Conservation (phyloP, 2,329 filamentous ascomycete genomes). For the Sporothrix pseudoabietina region DNA sequence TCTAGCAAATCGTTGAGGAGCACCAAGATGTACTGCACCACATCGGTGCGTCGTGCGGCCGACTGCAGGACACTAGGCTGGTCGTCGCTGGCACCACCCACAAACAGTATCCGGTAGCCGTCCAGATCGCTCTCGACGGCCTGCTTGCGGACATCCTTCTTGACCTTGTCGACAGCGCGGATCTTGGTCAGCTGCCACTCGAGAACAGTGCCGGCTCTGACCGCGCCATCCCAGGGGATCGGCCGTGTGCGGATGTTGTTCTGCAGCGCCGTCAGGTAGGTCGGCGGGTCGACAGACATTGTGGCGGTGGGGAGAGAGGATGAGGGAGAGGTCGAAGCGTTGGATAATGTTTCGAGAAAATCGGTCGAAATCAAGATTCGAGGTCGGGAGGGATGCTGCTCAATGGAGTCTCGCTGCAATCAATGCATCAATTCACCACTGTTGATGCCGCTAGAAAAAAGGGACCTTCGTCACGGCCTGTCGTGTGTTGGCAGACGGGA, state of each 20-base stretch:
- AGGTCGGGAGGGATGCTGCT: neutral
- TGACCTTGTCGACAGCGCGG: constrained; percentile 93
- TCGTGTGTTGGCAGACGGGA: neutral
- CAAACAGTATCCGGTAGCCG: constrained; percentile 78
- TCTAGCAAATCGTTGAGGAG: constrained; percentile 84
- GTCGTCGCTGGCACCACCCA: constrained; percentile 77
- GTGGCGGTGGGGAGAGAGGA: constrained; percentile 24
- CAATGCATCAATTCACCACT: neutral
- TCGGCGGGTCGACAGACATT: constrained; percentile 92
- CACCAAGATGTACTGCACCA: constrained; percentile 93
- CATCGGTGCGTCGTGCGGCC: constrained; percentile 81
- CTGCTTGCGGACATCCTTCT: constrained; percentile 84
- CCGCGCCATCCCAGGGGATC: constrained; percentile 97
- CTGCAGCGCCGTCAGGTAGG: constrained; percentile 82
- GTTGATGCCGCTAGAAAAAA: neutral
- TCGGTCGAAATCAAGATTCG: neutral
- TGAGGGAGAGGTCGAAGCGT: neutral
- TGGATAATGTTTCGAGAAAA: too few species aligned
- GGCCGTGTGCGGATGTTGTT: constrained; percentile 95
- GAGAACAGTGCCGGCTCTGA: constrained; percentile 88
- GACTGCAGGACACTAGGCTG: constrained; percentile 74
- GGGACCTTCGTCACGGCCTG: neutral
- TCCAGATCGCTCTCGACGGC: constrained; percentile 77
- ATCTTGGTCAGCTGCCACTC: constrained; percentile 94
- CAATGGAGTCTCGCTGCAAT: neutral